phyloP scores from a whole-genome alignment of 345 rosid species.

The Chamaenerion angustifolium region DNA sequence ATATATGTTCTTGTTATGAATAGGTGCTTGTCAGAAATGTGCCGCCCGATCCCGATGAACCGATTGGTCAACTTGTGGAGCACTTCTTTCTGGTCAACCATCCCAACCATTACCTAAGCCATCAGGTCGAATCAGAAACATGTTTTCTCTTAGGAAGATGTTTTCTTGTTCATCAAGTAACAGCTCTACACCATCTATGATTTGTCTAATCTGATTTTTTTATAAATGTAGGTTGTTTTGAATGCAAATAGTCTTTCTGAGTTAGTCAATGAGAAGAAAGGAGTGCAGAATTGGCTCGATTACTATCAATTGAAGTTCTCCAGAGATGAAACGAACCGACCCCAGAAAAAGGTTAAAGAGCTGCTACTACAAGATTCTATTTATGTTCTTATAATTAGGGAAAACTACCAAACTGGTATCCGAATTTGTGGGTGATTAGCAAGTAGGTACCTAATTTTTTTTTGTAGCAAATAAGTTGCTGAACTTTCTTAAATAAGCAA shows the following conservation, averaged over 20 bases:
- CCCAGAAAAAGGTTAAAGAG: constrained; percentile 37
- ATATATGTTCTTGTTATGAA: constrained; percentile 8
- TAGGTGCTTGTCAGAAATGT: constrained; percentile 81
- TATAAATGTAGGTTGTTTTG: constrained; percentile 50
- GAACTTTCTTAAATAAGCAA: no score
- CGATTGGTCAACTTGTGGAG: constrained; percentile 66
- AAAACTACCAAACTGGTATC: no score
- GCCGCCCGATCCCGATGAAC: constrained; percentile 89
- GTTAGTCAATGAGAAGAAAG: constrained; percentile 49
- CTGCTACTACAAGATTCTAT: neutral
- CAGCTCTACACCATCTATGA: neutral
- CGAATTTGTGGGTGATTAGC: no score
- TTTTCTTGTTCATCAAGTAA: neutral
- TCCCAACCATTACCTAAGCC: constrained; percentile 64
- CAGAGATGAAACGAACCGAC: constrained; percentile 46
- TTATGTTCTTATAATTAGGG: neutral
- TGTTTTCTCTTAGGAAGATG: constrained; percentile 4
- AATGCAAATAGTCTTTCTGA: constrained; percentile 59
- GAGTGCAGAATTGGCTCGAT: constrained; percentile 71
- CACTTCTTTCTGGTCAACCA: constrained; percentile 90
- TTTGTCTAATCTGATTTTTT: constrained; percentile 3
- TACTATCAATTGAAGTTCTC: constrained; percentile 59
- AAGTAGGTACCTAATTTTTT: no score
- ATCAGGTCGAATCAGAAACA: constrained; percentile 44
- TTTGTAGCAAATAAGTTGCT: no score